phyloP scores from a whole-genome alignment of 768 basidiomycete species.

The Rhodosporidiobolus sp. region DNA sequence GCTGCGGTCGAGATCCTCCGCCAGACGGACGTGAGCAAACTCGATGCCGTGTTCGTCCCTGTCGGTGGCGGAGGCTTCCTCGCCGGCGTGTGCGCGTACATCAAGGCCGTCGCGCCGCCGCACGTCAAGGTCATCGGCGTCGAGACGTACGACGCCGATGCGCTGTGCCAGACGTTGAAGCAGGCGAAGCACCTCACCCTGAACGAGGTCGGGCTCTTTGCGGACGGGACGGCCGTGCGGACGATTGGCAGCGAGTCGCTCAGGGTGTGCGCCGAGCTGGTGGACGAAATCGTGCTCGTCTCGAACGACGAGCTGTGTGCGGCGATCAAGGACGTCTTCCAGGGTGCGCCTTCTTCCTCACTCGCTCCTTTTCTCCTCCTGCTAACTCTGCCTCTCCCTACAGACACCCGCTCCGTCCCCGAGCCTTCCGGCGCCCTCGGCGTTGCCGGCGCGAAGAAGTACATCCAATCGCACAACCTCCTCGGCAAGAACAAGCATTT shows the following conservation, averaged over 20 bases:
- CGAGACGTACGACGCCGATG: slow-evolving; percentile 94
- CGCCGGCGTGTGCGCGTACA: slow-evolving; percentile 84
- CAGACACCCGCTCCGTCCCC: slow-evolving; percentile 92
- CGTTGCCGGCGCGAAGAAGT: slow-evolving; percentile 82
- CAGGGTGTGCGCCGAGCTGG: slow-evolving; percentile 76
- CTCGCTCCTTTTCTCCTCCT: background rate
- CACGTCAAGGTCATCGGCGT: slow-evolving; percentile 76
- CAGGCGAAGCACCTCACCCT: slow-evolving; percentile 78
- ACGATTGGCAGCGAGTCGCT: slow-evolving; percentile 93
- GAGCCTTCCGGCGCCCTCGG: slow-evolving; percentile 94
- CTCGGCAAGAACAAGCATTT: slow-evolving; percentile 79
- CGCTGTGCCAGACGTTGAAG: slow-evolving; percentile 78
- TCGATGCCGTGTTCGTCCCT: slow-evolving; percentile 84
- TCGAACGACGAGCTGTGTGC: slow-evolving; percentile 97
- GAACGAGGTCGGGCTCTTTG: slow-evolving; percentile 89
- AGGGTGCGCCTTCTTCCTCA: slow-evolving; percentile 59
- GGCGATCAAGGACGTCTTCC: slow-evolving; percentile 97
- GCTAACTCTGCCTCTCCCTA: slow-evolving; percentile 3
- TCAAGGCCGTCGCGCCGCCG: slow-evolving; percentile 86
- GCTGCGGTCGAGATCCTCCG: slow-evolving; percentile 92
- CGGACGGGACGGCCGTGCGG: slow-evolving; percentile 95
- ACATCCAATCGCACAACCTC: slow-evolving; percentile 76
- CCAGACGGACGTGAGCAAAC: slow-evolving; percentile 65
- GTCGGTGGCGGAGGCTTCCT: slow-evolving; percentile 92
- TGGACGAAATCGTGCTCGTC: slow-evolving; percentile 78